A percentile compares a stretch with the other conserved stretches of the same genome.
These are phyloP conservation scores for Phytophthora citrophthora DNA, from an alignment of 352 stramenopile genomes.

Conservation along the genomic window DNA sequence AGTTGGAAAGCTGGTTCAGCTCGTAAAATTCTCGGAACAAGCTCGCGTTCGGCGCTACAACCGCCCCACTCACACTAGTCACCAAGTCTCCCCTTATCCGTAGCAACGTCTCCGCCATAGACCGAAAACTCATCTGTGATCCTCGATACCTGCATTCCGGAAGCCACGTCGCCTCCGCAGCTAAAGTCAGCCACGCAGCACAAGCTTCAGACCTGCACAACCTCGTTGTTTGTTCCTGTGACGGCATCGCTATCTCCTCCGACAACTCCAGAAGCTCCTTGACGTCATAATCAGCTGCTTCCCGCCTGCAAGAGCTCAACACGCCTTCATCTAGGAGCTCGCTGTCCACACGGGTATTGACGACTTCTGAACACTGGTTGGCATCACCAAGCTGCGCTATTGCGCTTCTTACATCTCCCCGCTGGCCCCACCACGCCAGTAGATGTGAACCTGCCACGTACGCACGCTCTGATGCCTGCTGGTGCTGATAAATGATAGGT, in stretches of 20 bases:
- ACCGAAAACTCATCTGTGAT: slow-evolving; percentile 35
- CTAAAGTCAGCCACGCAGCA: slow-evolving; percentile 27
- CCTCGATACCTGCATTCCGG: slow-evolving; percentile 41
- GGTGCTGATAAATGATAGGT: slow-evolving; percentile 11
- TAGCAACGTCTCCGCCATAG: slow-evolving; percentile 39
- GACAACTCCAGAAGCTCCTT: slow-evolving; percentile 18
- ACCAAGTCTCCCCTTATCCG: slow-evolving; percentile 34
- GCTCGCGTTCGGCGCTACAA: slow-evolving; percentile 28
- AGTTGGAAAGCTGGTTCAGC: slow-evolving; percentile 31
- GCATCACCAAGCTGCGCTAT: slow-evolving; percentile 26
- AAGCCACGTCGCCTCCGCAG: slow-evolving; percentile 23
- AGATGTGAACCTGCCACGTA: slow-evolving; percentile 31
- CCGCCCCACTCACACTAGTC: neutral
- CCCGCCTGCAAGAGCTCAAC: slow-evolving; percentile 18
- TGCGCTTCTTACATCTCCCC: slow-evolving; percentile 15
- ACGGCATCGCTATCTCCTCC: slow-evolving; percentile 9
- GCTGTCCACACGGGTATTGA: slow-evolving; percentile 34
- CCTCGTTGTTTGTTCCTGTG: slow-evolving; percentile 23
- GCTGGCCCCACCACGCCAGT: slow-evolving; percentile 19
- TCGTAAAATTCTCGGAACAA: slow-evolving; percentile 37
- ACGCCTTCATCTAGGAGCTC: slow-evolving; percentile 25
- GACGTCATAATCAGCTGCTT: slow-evolving; percentile 26
- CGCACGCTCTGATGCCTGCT: neutral
- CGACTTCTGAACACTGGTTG: slow-evolving; percentile 33
- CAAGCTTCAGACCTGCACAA: slow-evolving; percentile 36